Evolutionary conservation across 208 protist species (phyloP).

Genomic region (Trypanosoma boissoni): DNA sequence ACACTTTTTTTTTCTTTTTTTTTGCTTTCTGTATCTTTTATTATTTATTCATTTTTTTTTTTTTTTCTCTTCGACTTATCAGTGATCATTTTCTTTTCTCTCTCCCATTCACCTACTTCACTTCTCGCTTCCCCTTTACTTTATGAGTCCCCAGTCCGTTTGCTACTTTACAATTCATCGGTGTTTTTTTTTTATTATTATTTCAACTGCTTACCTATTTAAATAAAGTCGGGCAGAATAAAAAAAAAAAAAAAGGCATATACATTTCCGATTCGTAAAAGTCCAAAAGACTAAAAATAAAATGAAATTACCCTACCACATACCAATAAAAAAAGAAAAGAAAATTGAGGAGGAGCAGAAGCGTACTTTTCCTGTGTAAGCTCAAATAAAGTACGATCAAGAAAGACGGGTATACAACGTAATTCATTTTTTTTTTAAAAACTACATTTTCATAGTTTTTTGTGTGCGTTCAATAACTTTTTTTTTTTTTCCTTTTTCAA

Average conservation of each 20-base stretch:
- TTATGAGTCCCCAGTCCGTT: too few relatives aligned
- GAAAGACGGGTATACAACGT: too few relatives aligned
- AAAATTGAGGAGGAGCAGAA: too few relatives aligned
- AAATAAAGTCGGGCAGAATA: too few relatives aligned
- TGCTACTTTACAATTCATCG: too few relatives aligned
- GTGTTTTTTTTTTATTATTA: background rate
- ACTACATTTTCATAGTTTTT: background rate
- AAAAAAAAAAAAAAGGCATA: conserved; percentile 7
- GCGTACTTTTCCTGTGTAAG: too few relatives aligned
- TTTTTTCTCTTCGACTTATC: background rate
- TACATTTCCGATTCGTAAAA: background rate
- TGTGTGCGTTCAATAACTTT: background rate
- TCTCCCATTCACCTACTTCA: too few relatives aligned
- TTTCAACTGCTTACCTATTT: background rate
- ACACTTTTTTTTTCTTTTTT: background rate
- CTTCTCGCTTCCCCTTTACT: too few relatives aligned
- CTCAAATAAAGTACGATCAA: too few relatives aligned
- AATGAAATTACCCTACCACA: too few relatives aligned
- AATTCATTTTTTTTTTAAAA: background rate
- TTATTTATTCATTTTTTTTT: background rate
- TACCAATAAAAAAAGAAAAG: background rate
- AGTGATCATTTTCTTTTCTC: too few relatives aligned
- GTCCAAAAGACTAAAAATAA: background rate
- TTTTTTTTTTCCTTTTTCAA: background rate
- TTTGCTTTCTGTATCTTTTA: background rate